Evolutionary conservation across 768 basidiomycete genomes (phyloP), one percentile per base, ranked within the genome.

Genomic region (Stropharia rugosoannulata): DNA sequence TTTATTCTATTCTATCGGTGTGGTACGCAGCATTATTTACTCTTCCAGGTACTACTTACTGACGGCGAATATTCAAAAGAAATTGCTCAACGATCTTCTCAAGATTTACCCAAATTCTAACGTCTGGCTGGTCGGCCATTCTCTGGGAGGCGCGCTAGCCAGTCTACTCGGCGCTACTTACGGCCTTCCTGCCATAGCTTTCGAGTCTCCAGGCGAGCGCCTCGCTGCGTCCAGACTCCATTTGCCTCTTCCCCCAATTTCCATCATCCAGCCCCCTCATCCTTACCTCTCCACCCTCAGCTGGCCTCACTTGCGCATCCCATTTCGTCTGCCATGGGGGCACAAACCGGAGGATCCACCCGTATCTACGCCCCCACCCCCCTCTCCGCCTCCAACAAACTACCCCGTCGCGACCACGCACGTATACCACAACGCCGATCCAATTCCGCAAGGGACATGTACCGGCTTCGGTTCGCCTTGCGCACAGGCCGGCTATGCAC

Each of bases 341-440:
- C 85, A 58, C 13, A 55, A 51, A 44, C 36, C 55, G 15, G 36
- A 53, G 9, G 37, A 62, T 37, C 51, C 55, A 47, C 62, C 57
- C 2, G 49, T 60, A n/a, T 60, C 60, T 2, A 19, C 51, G 2
- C 44, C 51, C 37, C 55, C 55, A 10, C 47, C 55, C 8, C 62
- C 66, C 16, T 56, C 61, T 0, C 59, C 62, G 10, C 45, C 54
- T 9, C 59, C 62, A 11, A 49, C 57, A 19, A 57, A 62, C 39
- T 62, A 63, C 22, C 83, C 53, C 61, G 75, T 54, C 66, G 82
- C 62, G 68, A 85, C 75, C 52, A 95, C 71, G 0, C 94, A 98
- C 64, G 77, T 98, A 22, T 97, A 90, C 64, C 93, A 98, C 68
- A 95, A 87, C 1, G 90, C 88, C 1, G 96, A 98, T 69, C 96